Base-by-base conservation (phyloP, 2,329 filamentous ascomycete genomes). In the Paraconiothyrium brasiliense region DNA sequence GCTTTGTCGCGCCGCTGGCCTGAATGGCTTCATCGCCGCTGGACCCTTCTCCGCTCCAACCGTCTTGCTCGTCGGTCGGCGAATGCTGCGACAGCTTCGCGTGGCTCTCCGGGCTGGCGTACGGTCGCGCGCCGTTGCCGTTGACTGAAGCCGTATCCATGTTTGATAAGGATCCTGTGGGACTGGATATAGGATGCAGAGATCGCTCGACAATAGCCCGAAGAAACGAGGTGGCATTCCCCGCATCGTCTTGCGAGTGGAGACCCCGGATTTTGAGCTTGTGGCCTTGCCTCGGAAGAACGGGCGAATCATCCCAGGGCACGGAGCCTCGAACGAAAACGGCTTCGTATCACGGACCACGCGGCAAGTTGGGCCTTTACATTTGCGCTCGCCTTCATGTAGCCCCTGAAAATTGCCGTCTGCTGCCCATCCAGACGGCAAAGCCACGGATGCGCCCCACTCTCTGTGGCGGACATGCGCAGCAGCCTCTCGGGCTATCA, bases 1-100 rank as follows among this genome's bases (percentile, higher is more conserved):
- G 82, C 74, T 85, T 85, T 54, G 79, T 73, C 27, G 69, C 63
- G 60, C 76, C 75, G 54, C 69, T 70, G 69, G 65, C 70, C 70
- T 34, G 73, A 67, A 60, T 75, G 9, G 73, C 76, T 34, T 80
- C 79, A 13, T 79, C 78, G 54, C 67, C 77, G 62, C 78, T 82
- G 69, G 81, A 83, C 46, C 69, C 75, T 37, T 76, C 76, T 37
- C 71, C 73, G 59, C 73, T 78, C 73, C 75, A 78, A 39, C 64
- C 63, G 63, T 78, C 75, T 48, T 73, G 69, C 39, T 73, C 73
- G 34, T 72, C 67, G 60, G 63, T 58, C 16, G 74, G 74, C 20
- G 75, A 77, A 35, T 75, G 74, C 11, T 76, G 73, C 34, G 74
- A 76, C 50, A 72, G 62, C 66, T 77, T 77, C 1, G 68, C 57